Evolutionary conservation across 2,329 filamentous ascomycete genomes (phyloP), one percentile per base, ranked within the genome.

Genomic region (Microsporum ferrugineum): DNA sequence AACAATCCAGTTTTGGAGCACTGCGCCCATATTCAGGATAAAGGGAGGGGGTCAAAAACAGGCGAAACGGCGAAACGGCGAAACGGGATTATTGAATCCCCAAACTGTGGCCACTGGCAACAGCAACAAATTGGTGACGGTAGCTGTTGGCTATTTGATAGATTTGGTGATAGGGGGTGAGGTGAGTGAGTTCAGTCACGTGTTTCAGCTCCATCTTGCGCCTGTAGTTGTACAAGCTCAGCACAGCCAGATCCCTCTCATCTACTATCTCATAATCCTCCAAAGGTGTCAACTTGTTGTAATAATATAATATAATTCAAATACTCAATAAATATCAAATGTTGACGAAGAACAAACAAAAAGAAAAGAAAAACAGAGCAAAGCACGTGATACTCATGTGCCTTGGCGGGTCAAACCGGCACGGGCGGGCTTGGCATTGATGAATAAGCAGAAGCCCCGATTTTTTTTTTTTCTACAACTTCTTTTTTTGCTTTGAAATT

Each of bases 351-450:
- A 43, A 43, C n/a, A n/a, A 43, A n/a, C 10, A 5, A 17, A 27
- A 47, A 41, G 39, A 47, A 47, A 47, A 23, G 43, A 6, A 29
- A 23, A 10, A 10, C 0, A 29, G 1, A 47, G 6, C 6, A 23
- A 36, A 43, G 10, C 49, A 53, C 49, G 49, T 53, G 49, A 53
- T 31, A 27, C 49, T 53, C 49, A 27, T 34, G 49, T 53, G 49
- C 31, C 49, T 53, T 53, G 49, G 49, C 49, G 49, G 49, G 49
- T 53, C 49, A 53, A 53, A 53, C 49, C 49, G 49, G 49, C 27
- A 53, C 29, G 29, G 10, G 2, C 8, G 27, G 49, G 23, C 49
- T 53, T 53, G 49, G 49, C 49, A 7, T 34, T 17, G 49, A 31
- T 53, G 49, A 53, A 8, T 53, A 31, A 53, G 49, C 49, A 1